Conservation (phyloP, 2,329 filamentous ascomycete species). For the Ceratocystis papillata region DNA sequence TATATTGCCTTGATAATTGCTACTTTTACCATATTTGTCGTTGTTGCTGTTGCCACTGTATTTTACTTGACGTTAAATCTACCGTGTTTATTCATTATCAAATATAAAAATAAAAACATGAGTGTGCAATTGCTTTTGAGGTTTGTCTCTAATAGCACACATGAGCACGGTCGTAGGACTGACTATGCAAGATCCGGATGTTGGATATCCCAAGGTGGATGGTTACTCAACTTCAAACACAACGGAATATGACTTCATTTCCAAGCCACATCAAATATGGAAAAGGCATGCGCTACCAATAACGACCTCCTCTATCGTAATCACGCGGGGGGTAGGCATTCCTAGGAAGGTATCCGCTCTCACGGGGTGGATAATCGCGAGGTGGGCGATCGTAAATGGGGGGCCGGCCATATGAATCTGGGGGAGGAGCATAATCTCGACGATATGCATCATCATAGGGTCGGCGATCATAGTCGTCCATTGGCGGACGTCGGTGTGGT, state of each 20-base stretch:
- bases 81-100: background rate
- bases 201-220: too few relatives aligned
- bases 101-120: background rate
- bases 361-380: conserved; percentile 41
- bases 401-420: conserved; percentile 49
- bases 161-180: background rate
- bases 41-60: background rate
- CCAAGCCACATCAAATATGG: background rate
- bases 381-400: conserved; percentile 45
- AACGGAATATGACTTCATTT: background rate
- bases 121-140: background rate
- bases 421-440: conserved; percentile 45
- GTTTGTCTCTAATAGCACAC: background rate
- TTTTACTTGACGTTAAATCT: background rate
- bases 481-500: conserved; percentile 65
- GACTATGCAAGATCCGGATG: too few relatives aligned
- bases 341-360: conserved; percentile 40
- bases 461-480: conserved; percentile 64
- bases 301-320: conserved; percentile 39
- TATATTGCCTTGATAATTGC: background rate
- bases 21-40: background rate
- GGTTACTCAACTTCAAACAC: background rate
- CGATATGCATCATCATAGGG: conserved; percentile 71
- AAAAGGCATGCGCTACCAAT: conserved; percentile 34
- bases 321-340: conserved; percentile 37